A percentile compares a stretch with the other conserved stretches of the same genome.
Evolutionary conservation across 257 asterid genomes (phyloP).

Genomic region (Buddleja alternifolia): DNA sequence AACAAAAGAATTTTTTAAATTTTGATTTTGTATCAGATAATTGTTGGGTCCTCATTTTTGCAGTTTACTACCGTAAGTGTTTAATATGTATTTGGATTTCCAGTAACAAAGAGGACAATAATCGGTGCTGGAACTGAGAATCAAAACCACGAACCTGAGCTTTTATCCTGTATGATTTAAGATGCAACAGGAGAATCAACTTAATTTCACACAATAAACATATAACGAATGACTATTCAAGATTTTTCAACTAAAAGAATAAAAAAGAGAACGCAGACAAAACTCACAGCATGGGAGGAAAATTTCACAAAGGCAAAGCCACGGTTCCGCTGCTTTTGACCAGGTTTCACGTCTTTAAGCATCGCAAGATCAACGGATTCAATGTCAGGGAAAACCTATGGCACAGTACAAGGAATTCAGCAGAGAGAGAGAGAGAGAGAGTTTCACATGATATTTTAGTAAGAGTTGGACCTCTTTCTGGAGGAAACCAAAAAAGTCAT

Average conservation of each 20-base stretch:
- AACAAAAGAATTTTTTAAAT: conserved; percentile 4
- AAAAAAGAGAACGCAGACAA: conserved; percentile 28
- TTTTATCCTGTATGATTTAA: conserved; percentile 80
- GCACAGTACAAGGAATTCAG: conserved; percentile 20
- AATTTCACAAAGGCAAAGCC: conserved; percentile 92
- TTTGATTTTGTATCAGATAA: conserved; percentile 18
- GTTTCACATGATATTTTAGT: background rate
- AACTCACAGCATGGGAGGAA: conserved; percentile 82
- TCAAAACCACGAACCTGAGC: conserved; percentile 92
- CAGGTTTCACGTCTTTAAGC: conserved; percentile 52
- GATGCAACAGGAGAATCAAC: conserved; percentile 67
- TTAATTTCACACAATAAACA: conserved; percentile 37
- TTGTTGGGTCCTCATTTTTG: conserved; percentile 26
- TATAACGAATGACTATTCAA: conserved; percentile 20
- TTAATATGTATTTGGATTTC: conserved; percentile 32
- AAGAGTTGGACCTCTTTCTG: background rate
- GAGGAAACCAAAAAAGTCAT: conserved; percentile 20
- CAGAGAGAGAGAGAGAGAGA: conserved; percentile 14
- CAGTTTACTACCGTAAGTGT: conserved; percentile 16
- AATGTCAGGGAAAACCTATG: conserved; percentile 78
- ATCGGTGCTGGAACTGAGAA: conserved; percentile 73
- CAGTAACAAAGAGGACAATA: conserved; percentile 47
- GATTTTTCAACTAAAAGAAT: conserved; percentile 27
- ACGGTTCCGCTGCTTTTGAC: conserved; percentile 73
- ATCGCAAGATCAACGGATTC: conserved; percentile 71